Percentiles rank a stretch among this genome's conserved stretches.
Conservation (phyloP, 306 rosid species). For the cucumber (Cucumis sativus) region DNA sequence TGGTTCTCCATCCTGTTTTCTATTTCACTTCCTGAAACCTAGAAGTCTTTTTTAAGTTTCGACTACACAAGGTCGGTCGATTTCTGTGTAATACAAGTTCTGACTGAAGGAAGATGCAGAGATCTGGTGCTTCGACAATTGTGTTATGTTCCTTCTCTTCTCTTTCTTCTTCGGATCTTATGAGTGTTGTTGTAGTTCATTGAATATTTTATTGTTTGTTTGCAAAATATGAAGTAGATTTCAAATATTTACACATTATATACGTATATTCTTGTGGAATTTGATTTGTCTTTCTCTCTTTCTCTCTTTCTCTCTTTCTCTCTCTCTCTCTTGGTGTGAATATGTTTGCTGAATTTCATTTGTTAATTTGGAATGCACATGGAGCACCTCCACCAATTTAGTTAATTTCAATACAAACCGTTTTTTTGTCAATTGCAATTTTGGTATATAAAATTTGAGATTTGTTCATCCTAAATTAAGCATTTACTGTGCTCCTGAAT, state of each 20-base stretch:
- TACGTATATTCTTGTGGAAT: not conserved
- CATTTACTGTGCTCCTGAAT: no score
- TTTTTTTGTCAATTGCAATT: no score
- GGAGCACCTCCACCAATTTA: not conserved
- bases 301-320: no score
- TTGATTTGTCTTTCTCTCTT: not conserved
- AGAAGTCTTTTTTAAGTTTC: not conserved
- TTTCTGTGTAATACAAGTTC: not conserved
- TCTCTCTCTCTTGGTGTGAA: not conserved
- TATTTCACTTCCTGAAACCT: constrained; percentile 2
- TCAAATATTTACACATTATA: not conserved
- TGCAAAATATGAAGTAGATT: not conserved
- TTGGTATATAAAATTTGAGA: not conserved
- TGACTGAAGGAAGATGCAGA: not conserved
- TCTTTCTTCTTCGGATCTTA: not conserved
- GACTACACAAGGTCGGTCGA: not conserved
- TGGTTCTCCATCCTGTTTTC: constrained; percentile 6
- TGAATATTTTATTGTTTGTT: not conserved
- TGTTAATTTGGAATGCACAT: not conserved
- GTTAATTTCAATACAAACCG: not conserved
- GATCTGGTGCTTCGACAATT: not conserved
- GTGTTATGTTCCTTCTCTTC: not conserved
- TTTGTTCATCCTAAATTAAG: not conserved
- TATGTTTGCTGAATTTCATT: not conserved
- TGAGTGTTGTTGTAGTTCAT: not conserved